These are phyloP conservation scores for Penicillium sp. DNA, from an alignment of 2,329 filamentous ascomycete species.

Conservation along the genomic window DNA sequence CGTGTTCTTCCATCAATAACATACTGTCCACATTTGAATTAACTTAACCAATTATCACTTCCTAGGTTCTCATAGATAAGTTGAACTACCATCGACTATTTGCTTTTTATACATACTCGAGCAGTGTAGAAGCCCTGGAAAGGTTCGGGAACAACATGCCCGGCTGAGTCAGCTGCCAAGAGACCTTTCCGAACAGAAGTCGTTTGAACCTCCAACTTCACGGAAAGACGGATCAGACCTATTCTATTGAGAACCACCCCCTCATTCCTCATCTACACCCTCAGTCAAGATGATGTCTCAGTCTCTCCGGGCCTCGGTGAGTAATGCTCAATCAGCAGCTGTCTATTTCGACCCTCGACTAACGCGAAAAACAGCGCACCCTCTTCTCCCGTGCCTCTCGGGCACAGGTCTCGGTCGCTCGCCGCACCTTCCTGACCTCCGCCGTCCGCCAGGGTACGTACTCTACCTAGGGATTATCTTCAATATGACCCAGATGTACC, in stretches of 20 bases:
- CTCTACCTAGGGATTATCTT: conserved; percentile 13
- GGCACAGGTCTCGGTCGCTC: conserved; percentile 48
- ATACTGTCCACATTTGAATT: not conserved
- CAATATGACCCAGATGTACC: not conserved
- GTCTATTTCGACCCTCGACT: conserved; percentile 5
- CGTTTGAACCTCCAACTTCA: conserved; percentile 22
- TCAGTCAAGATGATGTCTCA: conserved; percentile 50
- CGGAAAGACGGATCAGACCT: conserved; percentile 22
- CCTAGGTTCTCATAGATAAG: not conserved
- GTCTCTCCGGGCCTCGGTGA: conserved; percentile 54
- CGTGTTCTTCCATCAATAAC: too few species aligned
- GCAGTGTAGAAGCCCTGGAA: not conserved
- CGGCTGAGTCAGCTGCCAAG: conserved; percentile 20
- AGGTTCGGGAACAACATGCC: conserved; percentile 5
- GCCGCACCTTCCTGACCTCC: conserved; percentile 57
- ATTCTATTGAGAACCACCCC: conserved; percentile 20
- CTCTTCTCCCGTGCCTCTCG: conserved; percentile 53
- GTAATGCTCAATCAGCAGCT: conserved; percentile 16
- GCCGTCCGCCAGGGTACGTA: conserved; percentile 54
- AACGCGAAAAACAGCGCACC: conserved; percentile 45
- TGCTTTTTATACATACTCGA: not conserved
- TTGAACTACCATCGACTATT: not conserved
- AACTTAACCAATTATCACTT: not conserved
- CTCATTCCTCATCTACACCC: conserved; percentile 22
- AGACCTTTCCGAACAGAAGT: conserved; percentile 22